Conservation (phyloP, 352 stramenopile genomes). For the Phytophthora meadii region DNA sequence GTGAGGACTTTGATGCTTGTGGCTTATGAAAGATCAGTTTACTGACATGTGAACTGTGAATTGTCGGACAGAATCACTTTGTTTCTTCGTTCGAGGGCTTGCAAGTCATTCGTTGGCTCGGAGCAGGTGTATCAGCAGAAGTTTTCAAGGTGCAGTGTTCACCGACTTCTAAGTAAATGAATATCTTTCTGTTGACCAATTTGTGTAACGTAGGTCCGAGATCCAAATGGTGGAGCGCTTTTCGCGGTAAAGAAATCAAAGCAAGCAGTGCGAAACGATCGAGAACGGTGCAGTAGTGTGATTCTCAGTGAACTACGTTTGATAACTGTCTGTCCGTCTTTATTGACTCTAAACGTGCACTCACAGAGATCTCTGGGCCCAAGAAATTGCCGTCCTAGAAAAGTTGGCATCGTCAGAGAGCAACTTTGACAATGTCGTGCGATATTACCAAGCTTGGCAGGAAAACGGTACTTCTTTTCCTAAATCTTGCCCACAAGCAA, state of each 20-base stretch:
- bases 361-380: constrained; percentile 58
- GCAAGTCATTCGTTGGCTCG: constrained; percentile 66
- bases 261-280: constrained; percentile 72
- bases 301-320: constrained; percentile 1
- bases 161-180: background rate
- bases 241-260: constrained; percentile 89
- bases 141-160: constrained; percentile 60
- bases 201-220: constrained; percentile 42
- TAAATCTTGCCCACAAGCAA: too few species aligned
- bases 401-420: constrained; percentile 39
- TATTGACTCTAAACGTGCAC: background rate
- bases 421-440: constrained; percentile 89
- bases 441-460: constrained; percentile 96
- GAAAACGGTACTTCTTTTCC: constrained; percentile 69
- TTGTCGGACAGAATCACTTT: constrained; percentile 32
- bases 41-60: constrained; percentile 13
- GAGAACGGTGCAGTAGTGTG: constrained; percentile 58
- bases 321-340: background rate
- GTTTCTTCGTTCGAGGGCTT: constrained; percentile 57
- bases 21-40: background rate
- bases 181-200: background rate
- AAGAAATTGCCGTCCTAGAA: constrained; percentile 72
- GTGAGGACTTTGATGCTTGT: constrained; percentile 20
- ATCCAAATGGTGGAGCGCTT: constrained; percentile 35
- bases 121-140: constrained; percentile 72